These are phyloP conservation scores for Boletus bicolor DNA, from an alignment of 768 basidiomycete species.

Conservation along the genomic window DNA sequence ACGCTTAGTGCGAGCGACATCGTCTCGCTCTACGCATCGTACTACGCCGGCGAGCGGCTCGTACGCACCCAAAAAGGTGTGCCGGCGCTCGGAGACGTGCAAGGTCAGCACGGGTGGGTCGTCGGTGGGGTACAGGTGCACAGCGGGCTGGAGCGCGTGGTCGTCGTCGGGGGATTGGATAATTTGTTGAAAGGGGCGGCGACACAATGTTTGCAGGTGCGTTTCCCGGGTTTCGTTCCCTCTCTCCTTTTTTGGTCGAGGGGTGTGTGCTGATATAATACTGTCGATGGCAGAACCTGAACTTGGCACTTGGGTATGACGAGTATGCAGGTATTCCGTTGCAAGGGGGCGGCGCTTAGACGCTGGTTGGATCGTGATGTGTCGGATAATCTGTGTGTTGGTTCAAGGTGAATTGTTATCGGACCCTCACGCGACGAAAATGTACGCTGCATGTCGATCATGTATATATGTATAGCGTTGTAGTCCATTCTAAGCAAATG, in stretches of 20 bases:
- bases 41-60: conserved; percentile 73
- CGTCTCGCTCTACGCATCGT: conserved; percentile 66
- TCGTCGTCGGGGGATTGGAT: conserved; percentile 94
- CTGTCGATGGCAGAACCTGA: conserved; percentile 64
- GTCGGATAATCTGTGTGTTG: background rate
- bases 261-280: background rate
- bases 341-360: conserved; percentile 10
- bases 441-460: background rate
- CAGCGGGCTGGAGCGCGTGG: conserved; percentile 82
- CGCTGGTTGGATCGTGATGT: background rate
- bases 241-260: background rate
- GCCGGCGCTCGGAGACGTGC: conserved; percentile 70
- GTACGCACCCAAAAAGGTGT: conserved; percentile 66
- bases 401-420: background rate
- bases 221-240: conserved; percentile 22
- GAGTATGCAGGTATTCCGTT: conserved; percentile 77
- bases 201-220: conserved; percentile 94
- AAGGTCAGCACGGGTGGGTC: conserved; percentile 82
- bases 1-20: conserved; percentile 72
- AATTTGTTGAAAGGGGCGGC: conserved; percentile 98
- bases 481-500: background rate
- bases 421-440: background rate
- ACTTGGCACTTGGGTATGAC: conserved; percentile 83
- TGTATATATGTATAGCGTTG: background rate
- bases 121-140: conserved; percentile 95